Base-by-base conservation (phyloP, 768 basidiomycete genomes). In the Suillus clintonianus region DNA sequence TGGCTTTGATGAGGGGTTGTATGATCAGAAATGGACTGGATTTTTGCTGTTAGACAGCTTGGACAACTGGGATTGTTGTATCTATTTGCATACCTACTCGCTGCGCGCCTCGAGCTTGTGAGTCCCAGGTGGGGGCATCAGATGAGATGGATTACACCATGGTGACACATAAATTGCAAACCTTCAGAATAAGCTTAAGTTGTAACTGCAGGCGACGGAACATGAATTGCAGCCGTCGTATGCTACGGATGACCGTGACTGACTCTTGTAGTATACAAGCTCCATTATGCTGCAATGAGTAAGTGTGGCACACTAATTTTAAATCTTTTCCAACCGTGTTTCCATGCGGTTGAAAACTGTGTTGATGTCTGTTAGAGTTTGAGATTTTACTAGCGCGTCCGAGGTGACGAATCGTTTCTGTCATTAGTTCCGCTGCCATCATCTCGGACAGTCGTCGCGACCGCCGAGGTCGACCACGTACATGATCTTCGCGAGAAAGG, bases 1-100 rank as follows among this genome's bases (percentile, higher is more conserved):
- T 68, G 71, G 22, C 67, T 75, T 64, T 76, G 64, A 68, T 45
- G 17, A 30, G 39, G 42, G 8, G 15, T 9, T 55, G 48, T 51
- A 37, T 17, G 22, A 15, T 60, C 37, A 32, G 17, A 27, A n/a
- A 60, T 32, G 51, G 51, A 60, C 53, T 22, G 19, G 17, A 17
- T 57, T 59, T 36, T 36, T 39, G 9, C 36, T 39, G 11, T 10
- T 39, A 39, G 37, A 27, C 17, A 19, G 1, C 5, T 24, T 24
- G 55, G 55, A 56, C 55, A 39, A 13, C 7, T 37, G 4, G 51
- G 32, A 10, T 32, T 34, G 51, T 36, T 37, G 54, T 36, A 55
- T 37, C 22, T 37, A 36, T 37, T 37, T 55, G 22, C 34, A 55
- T 55, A 14, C 24, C n/a, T 2, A 55, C 34, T 15, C 15, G 1